Conservation (phyloP, 345 rosid species). For the Conringia planisiliqua region DNA sequence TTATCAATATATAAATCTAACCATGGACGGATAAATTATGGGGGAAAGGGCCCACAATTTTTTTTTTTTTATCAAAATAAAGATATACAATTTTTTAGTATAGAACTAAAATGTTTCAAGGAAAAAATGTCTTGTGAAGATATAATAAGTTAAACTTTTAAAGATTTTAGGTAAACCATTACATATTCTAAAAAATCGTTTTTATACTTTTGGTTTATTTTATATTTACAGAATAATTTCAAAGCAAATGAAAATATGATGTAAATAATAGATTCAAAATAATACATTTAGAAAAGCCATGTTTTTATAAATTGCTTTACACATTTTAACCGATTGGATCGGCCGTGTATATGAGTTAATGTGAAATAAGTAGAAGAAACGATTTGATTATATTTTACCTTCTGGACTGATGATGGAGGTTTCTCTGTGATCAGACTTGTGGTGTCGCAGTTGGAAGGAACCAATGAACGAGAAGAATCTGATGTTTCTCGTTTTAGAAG, state of each 20-base stretch:
- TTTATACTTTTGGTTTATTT: not conserved
- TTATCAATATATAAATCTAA: not conserved
- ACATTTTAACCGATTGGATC: not conserved
- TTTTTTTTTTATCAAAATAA: no score
- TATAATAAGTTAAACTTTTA: not conserved
- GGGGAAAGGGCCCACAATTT: no score
- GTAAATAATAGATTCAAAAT: not conserved
- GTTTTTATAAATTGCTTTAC: not conserved
- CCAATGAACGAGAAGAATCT: slow-evolving; percentile 18
- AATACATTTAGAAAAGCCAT: not conserved
- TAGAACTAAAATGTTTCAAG: not conserved
- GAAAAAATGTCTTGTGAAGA: not conserved
- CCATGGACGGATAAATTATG: not conserved
- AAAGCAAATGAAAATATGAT: not conserved
- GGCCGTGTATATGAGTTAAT: not conserved
- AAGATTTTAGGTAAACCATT: not conserved
- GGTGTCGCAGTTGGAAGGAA: slow-evolving; percentile 16
- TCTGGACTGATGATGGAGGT: slow-evolving; percentile 23
- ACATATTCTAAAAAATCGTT: not conserved
- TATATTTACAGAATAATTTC: not conserved
- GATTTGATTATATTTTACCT: slow-evolving; percentile 7
- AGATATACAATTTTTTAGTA: no score
- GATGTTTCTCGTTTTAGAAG: not conserved
- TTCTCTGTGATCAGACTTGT: slow-evolving; percentile 1
- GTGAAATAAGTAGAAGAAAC: not conserved